Base-by-base conservation (phyloP, 257 asterid genomes). In the Solanum verrucosum region DNA sequence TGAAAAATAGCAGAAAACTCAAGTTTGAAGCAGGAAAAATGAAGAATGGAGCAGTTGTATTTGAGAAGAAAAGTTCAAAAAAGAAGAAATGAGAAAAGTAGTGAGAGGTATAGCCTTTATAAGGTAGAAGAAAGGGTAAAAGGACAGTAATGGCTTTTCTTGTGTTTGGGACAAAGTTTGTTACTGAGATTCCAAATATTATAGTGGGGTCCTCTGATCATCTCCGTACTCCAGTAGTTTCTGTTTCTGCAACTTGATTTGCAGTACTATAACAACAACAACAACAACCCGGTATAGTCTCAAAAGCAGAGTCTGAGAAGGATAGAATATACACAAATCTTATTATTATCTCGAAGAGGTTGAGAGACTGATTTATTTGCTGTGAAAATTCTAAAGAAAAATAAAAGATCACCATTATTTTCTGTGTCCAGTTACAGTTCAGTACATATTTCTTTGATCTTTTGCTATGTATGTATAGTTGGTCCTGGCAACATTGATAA, bases 181-280 rank as follows among this genome's bases (percentile, higher is more conserved):
- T 90, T 92, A 88, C 71, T 78, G 88, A 88, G 92, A 90, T 91
- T 60, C 93, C 73, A 46, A 81, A 81, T 74, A 56, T 67, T 42
- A 1, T 23, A 65, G 75, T 27, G 88, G 68, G 93, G 75, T 88
- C 93, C 92, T 88, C 87, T 88, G 75, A 77, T 87, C 91, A 93
- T 93, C 35, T 79, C 89, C 91, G 90, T 84, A 70, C 75, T 86
- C 87, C 86, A 44, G 21, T 13, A 77, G 84, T 78, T 78, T 25
- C 84, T 14, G 84, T 79, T 79, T 79, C 84, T 79, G 37, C 84
- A 42, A 6, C 65, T 79, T 42, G 60, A 88, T 40, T 60, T 71
- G 74, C 90, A 33, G 67, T 38, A 63, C 7, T 9, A n/a, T 1
- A 23, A 63, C 13, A 0, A 63, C 7, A 0, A 23, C 27, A 60